phyloP scores from a whole-genome alignment of 2,329 filamentous ascomycete species.

The Rhynchosporium agropyri region DNA sequence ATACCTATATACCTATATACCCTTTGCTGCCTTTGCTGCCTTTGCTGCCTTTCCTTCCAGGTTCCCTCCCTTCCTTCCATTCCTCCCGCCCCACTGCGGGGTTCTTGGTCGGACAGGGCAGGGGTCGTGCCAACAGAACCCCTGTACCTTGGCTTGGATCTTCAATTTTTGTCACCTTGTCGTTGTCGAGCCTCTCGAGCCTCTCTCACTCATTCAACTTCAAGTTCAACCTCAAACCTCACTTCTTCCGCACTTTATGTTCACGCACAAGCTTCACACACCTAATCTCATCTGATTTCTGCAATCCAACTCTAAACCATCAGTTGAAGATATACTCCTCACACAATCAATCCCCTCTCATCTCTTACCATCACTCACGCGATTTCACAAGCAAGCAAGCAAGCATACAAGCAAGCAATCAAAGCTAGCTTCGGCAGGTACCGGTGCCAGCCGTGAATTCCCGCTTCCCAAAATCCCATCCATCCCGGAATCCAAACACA shows the following conservation, averaged over 20 bases:
- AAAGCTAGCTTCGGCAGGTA: background rate
- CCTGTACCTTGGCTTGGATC: background rate
- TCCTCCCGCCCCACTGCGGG: constrained; percentile 1
- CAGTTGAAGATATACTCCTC: background rate
- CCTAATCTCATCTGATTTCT: background rate
- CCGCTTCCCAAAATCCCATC: constrained; percentile 19
- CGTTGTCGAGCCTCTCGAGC: background rate
- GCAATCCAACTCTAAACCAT: background rate
- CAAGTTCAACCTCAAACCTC: constrained; percentile 14
- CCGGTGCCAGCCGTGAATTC: constrained; percentile 28
- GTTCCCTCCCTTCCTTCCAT: background rate
- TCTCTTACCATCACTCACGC: constrained; percentile 4
- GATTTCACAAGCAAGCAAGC: background rate
- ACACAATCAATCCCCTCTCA: background rate
- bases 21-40: too few species aligned
- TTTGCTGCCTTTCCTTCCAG: background rate
- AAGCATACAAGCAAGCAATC: background rate
- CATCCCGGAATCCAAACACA: too few species aligned
- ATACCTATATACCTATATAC: too few species aligned
- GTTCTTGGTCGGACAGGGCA: background rate
- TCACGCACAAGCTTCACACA: background rate
- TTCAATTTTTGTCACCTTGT: background rate
- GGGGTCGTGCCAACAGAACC: background rate
- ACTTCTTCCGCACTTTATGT: background rate
- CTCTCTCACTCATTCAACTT: background rate